Conservation (phyloP, 805 yeast species). For the Sugiyamaella smithiae region DNA sequence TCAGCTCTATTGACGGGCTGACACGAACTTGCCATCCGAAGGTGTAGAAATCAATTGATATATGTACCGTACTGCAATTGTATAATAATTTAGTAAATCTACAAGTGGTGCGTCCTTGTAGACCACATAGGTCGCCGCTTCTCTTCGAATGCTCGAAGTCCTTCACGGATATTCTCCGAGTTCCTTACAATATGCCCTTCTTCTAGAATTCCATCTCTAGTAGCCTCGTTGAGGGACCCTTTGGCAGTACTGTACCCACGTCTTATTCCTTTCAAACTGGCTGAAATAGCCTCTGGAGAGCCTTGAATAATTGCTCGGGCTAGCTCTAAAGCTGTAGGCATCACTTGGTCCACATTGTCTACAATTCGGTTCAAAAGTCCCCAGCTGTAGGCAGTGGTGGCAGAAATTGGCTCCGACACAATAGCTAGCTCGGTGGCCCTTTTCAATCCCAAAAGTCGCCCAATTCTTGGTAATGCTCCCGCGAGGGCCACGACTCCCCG, state of each 20-base stretch:
- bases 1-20: too few species aligned
- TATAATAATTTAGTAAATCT: too few species aligned
- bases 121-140: slow-evolving; percentile 29
- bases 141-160: slow-evolving; percentile 25
- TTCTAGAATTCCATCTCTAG: slow-evolving; percentile 14
- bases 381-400: slow-evolving; percentile 26
- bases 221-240: slow-evolving; percentile 20
- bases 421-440: slow-evolving; percentile 28
- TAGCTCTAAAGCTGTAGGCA: slow-evolving; percentile 25
- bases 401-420: slow-evolving; percentile 28
- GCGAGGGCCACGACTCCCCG: slow-evolving; percentile 29
- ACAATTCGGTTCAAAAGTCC: slow-evolving; percentile 28
- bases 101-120: slow-evolving; percentile 14
- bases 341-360: slow-evolving; percentile 20
- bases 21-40: too few species aligned
- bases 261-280: slow-evolving; percentile 23
- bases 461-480: slow-evolving; percentile 30
- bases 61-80: too few species aligned
- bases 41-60: too few species aligned
- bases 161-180: slow-evolving; percentile 23
- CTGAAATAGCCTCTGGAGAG: slow-evolving; percentile 28
- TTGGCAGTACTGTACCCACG: slow-evolving; percentile 24
- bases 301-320: slow-evolving; percentile 23
- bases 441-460: slow-evolving; percentile 24
- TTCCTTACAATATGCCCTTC: slow-evolving; percentile 17